Evolutionary conservation across 345 rosid species (phyloP), one percentile per base, ranked within the genome.

Genomic region (Excoecaria agallocha): DNA sequence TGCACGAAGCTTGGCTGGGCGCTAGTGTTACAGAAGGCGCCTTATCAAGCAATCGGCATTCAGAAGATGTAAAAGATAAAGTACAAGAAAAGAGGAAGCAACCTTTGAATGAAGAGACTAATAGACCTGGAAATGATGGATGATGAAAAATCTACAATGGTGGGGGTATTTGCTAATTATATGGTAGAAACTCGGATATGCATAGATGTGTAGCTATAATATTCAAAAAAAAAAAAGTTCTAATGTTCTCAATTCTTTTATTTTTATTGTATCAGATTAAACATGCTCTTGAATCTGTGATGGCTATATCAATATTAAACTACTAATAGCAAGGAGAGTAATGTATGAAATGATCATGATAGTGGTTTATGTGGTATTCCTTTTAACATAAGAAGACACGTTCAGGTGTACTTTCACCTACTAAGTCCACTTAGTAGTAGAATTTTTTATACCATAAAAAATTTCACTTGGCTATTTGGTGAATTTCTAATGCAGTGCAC

Each of bases 1-100:
- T 94, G 77, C 96, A 94, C 15, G 88, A 92, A 76, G 89, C 89
- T 73, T 92, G 96, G 98, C 38, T 87, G 35, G 81, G 57, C 0
- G 49, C 83, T 77, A 80, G 78, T 70, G 80, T 78, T 22, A 65
- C 74, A 35, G 82, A 81, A 39, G 73, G 81, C 77, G 81, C 89
- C 51, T 76, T 79, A 71, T 78, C 86, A 9, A 82, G 86, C 50
- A 82, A 83, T 74, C 85, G 76, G 72, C 85, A 83, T 0, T 5
- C 82, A 70, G 80, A 76, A 48, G 76, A 80, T 59, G 3, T 65
- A 12, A 76, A 74, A 35, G 76, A 37, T 5, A 37, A 48, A 79
- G 84, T 77, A 70, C 78, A 77, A 0, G 60, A 71, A 77, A 72
- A 48, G 5, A 38, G 17, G 17, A 24, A 13, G 17, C 67, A 35